Percentiles rank a stretch among this genome's conserved stretches.
Evolutionary conservation across 345 rosid species (phyloP).

Genomic region (Arabis hirsuta): DNA sequence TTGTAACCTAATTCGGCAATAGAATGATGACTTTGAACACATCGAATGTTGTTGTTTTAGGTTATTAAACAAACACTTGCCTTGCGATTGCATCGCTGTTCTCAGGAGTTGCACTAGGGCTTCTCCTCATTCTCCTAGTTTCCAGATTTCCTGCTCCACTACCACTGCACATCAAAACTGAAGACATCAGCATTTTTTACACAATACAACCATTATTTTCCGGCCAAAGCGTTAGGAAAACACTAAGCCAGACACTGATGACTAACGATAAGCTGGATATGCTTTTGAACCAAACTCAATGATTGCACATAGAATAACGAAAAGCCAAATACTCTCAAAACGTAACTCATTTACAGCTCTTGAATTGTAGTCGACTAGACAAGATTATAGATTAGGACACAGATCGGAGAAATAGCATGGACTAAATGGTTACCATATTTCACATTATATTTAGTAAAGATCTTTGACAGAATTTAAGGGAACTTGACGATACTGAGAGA

Average conservation of each 20-base stretch:
- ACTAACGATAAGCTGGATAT: neutral
- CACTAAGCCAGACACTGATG: conserved; percentile 5
- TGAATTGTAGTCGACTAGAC: conserved; percentile 4
- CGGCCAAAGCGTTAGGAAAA: neutral
- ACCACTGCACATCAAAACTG: conserved; percentile 40
- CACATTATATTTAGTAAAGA: neutral
- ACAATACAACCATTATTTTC: neutral
- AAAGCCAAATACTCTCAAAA: too few species aligned
- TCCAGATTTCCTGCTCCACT: conserved; percentile 65
- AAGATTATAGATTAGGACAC: neutral
- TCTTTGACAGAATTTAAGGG: neutral
- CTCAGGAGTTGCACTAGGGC: conserved; percentile 73
- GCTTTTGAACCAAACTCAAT: conserved; percentile 3
- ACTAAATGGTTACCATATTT: conserved; percentile 7
- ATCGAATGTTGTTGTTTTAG: neutral
- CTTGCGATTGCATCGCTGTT: conserved; percentile 80
- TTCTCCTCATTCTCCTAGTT: conserved; percentile 65
- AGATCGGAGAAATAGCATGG: neutral
- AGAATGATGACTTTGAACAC: conserved; percentile 12
- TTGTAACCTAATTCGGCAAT: neutral
- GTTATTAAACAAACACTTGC: conserved; percentile 44
- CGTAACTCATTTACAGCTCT: too few species aligned
- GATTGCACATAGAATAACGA: too few species aligned
- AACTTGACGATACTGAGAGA: neutral
- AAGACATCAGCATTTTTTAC: conserved; percentile 5